A percentile compares a stretch with the other conserved stretches of the same genome.
Evolutionary conservation across 257 asterid genomes (phyloP).

Genomic region (Linderniella brevidens): DNA sequence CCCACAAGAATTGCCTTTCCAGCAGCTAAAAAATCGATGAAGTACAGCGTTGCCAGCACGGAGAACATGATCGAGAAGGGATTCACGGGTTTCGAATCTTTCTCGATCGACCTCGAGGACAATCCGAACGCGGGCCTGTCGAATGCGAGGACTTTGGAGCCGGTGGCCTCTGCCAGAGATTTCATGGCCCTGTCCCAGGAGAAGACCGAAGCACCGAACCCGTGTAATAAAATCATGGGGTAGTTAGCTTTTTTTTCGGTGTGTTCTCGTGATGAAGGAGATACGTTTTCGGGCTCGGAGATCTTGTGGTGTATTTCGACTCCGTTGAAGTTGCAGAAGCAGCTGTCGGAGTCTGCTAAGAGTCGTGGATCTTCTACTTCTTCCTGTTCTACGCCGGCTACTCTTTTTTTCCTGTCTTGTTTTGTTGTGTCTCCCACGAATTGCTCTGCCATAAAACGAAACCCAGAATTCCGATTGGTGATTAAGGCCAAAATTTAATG

Average conservation of each 20-base stretch:
- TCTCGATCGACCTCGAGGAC: conserved; percentile 50
- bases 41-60: conserved; percentile 56
- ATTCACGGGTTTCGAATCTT: conserved; percentile 43
- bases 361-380: conserved; percentile 54
- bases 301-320: conserved; percentile 81
- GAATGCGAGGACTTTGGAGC: conserved; percentile 78
- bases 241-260: conserved; percentile 2
- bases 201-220: conserved; percentile 86
- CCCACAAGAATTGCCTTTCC: conserved; percentile 79
- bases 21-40: conserved; percentile 60
- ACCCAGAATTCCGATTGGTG: no score
- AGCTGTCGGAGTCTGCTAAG: conserved; percentile 80
- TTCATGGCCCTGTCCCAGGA: conserved; percentile 84
- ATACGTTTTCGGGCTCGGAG: conserved; percentile 31
- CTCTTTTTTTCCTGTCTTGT: conserved; percentile 16
- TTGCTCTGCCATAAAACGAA: conserved; percentile 17
- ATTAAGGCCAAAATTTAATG: no score
- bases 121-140: conserved; percentile 97
- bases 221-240: conserved; percentile 81
- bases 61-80: conserved; percentile 70
- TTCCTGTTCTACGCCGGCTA: conserved; percentile 60
- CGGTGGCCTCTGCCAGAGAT: conserved; percentile 34
- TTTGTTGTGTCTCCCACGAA: conserved; percentile 22
- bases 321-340: conserved; percentile 75
- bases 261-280: no score